Conservation (phyloP, 306 rosid species). For the Cicer cuneatum region DNA sequence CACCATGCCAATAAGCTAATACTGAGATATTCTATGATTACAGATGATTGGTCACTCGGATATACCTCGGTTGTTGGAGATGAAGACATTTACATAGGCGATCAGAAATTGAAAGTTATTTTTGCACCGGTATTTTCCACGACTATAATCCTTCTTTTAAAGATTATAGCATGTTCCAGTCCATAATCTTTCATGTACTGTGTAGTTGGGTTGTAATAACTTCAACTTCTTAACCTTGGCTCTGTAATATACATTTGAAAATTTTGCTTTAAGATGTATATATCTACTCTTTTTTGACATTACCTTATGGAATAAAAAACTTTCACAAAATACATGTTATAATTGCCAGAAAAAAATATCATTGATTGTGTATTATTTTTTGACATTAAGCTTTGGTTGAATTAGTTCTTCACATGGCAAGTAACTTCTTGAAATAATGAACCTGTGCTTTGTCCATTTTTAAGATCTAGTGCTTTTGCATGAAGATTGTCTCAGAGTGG, state of each 20-base stretch:
- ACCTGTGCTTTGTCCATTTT: conserved; percentile 36
- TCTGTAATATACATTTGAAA: conserved; percentile 29
- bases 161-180: neutral
- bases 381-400: conserved; percentile 22
- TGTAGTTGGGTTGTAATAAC: conserved; percentile 33
- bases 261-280: conserved; percentile 26
- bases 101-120: conserved; percentile 65
- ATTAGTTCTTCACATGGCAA: conserved; percentile 11
- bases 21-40: conserved; percentile 29
- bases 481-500: conserved; percentile 19
- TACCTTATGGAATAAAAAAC: conserved; percentile 7
- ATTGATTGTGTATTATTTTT: conserved; percentile 7
- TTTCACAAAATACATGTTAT: conserved; percentile 14
- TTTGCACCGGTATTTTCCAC: conserved; percentile 73
- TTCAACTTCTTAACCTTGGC: conserved; percentile 32
- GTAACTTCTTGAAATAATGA: conserved; percentile 25
- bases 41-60: conserved; percentile 85
- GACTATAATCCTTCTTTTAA: conserved; percentile 26
- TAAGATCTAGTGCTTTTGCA: conserved; percentile 27
- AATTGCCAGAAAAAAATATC: neutral
- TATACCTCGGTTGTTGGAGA: conserved; percentile 66
- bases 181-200: conserved; percentile 18
- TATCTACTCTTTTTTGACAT: conserved; percentile 18
- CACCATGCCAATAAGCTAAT: conserved; percentile 8
- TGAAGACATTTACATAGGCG: conserved; percentile 73